Base-by-base conservation (phyloP, 176 grass and related monocot species). In the Hordeum vulgare region DNA sequence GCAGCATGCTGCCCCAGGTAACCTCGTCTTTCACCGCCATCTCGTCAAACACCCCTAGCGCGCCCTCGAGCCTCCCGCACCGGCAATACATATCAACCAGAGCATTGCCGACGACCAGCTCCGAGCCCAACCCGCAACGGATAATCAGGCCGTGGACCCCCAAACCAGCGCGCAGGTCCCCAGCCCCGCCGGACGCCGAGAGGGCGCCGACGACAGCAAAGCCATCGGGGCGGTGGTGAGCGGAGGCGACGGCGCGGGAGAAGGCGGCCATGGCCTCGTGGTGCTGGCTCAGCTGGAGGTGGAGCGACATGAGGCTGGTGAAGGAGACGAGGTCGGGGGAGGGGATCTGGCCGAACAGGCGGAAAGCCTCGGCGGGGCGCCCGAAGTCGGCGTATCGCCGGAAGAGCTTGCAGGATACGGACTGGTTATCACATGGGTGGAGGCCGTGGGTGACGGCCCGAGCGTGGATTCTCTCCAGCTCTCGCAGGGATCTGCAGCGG, bases 1-100 rank as follows among this genome's bases (percentile, higher is more conserved):
- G 65, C 13, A 94, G 84, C 89, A 91, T 86, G 86, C 83, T 84
- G 12, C 86, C 89, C 86, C 89, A 91, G 63, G 89, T 84, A 15
- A 94, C 71, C 44, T 88, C 61, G 78, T 94, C 86, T 75, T 70
- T 91, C 60, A 69, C 1, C 71, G 2, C 1, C 92, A 94, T 87
- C 53, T 27, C 34, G 17, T 84, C 65, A 12, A 94, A 89, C 39
- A 94, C 89, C 33, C 5, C 11, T 9, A 9, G 76, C 1, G 77
- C 84, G 13, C 61, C 44, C 21, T 64, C 49, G 11, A 94, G 36
- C 26, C 23, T 79, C 51, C 89, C 80, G 20, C 85, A 89, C 39
- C 81, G 74, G 26, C 84, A 18, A 47, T 94, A 94, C 89, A 94
- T 89, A 39, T 94, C 92, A 4, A 94, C 33, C 65, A 94, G 25